These are phyloP conservation scores for Tylopilus felleus DNA, from an alignment of 768 basidiomycete genomes.

Conservation along the genomic window DNA sequence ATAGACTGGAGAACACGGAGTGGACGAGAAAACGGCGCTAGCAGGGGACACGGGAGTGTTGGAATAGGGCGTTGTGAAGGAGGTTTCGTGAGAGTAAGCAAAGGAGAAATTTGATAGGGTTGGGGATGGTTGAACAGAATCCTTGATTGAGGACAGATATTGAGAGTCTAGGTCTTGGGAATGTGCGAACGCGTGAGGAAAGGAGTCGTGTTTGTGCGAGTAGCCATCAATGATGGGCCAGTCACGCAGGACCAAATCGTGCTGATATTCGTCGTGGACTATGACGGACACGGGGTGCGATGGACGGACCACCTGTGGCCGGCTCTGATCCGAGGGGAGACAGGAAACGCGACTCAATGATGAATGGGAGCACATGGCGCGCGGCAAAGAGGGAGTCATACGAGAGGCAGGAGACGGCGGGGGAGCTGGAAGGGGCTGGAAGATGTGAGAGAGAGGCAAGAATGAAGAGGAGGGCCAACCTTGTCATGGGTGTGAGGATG, in stretches of 20 bases:
- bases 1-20: conserved; percentile 15
- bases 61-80: conserved; percentile 19
- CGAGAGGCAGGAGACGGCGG: conserved; percentile 29
- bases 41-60: conserved; percentile 24
- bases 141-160: conserved; percentile 9
- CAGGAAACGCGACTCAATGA: conserved; percentile 30
- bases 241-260: conserved; percentile 20
- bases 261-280: conserved; percentile 30
- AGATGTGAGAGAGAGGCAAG: not conserved
- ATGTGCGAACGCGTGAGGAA: not conserved
- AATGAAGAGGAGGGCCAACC: not conserved
- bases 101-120: conserved; percentile 30
- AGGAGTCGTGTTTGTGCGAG: conserved; percentile 14
- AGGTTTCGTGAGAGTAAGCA: conserved; percentile 24
- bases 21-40: conserved; percentile 13
- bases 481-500: conserved; percentile 4
- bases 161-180: conserved; percentile 16
- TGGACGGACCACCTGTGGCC: conserved; percentile 22
- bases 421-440: conserved; percentile 19
- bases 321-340: conserved; percentile 32
- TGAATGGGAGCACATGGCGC: conserved; percentile 27
- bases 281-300: conserved; percentile 30
- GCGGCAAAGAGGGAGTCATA: conserved; percentile 19
- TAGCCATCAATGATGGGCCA: not conserved
- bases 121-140: conserved; percentile 27